These are phyloP conservation scores for Epichloe glyceriae DNA, from an alignment of 2,329 filamentous ascomycete genomes.

Conservation along the genomic window DNA sequence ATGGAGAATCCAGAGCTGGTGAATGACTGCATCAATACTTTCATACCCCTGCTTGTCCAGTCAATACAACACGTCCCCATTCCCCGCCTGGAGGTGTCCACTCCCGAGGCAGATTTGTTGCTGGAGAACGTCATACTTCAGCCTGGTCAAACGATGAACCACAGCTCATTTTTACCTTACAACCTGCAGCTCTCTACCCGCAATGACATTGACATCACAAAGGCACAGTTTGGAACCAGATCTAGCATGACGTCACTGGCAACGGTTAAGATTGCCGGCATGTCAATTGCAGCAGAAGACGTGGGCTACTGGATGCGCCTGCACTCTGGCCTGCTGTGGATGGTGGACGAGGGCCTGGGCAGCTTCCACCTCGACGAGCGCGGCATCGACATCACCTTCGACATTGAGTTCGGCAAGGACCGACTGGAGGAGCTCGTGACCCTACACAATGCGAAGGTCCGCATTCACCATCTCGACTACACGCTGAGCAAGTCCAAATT, in stretches of 20 bases:
- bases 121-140: constrained; percentile 86
- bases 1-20: constrained; percentile 59
- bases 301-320: constrained; percentile 81
- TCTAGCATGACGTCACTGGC: constrained; percentile 56
- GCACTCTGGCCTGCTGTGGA: constrained; percentile 60
- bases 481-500: constrained; percentile 62
- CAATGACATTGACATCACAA: constrained; percentile 77
- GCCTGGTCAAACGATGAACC: constrained; percentile 71
- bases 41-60: constrained; percentile 65
- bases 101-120: constrained; percentile 70
- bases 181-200: constrained; percentile 67
- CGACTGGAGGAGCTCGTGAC: constrained; percentile 69
- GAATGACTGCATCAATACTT: constrained; percentile 63
- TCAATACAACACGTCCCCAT: constrained; percentile 80
- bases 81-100: constrained; percentile 75
- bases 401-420: constrained; percentile 71
- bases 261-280: constrained; percentile 66
- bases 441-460: constrained; percentile 61
- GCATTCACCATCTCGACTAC: constrained; percentile 80
- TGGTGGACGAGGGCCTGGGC: constrained; percentile 73
- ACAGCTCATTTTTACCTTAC: constrained; percentile 81
- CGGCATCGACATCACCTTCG: constrained; percentile 75
- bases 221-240: constrained; percentile 51
- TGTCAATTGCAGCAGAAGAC: constrained; percentile 75
- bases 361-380: constrained; percentile 76